Percentiles rank a stretch among this genome's conserved stretches.
Evolutionary conservation across 495 filamentous ascomycete species (phyloP).

Genomic region (Aspergillus egyptiacus): DNA sequence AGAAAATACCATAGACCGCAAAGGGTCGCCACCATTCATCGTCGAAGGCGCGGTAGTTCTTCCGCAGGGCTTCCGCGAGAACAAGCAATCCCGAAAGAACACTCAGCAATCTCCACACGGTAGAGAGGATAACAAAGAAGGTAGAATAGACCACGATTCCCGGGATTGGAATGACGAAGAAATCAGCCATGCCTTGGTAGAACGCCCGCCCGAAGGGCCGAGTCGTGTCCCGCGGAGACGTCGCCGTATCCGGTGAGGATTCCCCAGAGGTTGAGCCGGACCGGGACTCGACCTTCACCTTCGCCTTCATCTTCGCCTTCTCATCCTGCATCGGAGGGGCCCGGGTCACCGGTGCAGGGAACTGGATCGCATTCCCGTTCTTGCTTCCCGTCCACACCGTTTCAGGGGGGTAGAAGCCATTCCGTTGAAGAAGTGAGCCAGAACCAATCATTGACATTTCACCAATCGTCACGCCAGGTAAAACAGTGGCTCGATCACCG

Average conservation of each 20-base stretch:
- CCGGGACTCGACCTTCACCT: no score
- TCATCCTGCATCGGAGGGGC: background rate
- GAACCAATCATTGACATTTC: slow-evolving; percentile 36
- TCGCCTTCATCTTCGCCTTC: background rate
- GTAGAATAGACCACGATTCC: slow-evolving; percentile 38
- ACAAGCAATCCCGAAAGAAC: slow-evolving; percentile 22
- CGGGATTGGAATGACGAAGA: slow-evolving; percentile 32
- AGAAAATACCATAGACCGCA: slow-evolving; percentile 26
- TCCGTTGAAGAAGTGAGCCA: slow-evolving; percentile 36
- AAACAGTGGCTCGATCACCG: slow-evolving; percentile 35
- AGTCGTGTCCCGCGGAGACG: background rate
- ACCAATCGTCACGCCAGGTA: slow-evolving; percentile 36
- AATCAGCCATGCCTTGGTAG: slow-evolving; percentile 34
- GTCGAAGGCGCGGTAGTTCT: slow-evolving; percentile 10
- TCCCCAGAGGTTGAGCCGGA: no score
- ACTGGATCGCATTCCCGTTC: slow-evolving; percentile 35
- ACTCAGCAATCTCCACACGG: slow-evolving; percentile 35
- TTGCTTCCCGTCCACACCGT: slow-evolving; percentile 42
- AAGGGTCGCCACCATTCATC: slow-evolving; percentile 25
- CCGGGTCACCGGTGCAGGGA: no score
- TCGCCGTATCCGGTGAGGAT: no score
- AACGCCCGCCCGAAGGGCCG: slow-evolving; percentile 40
- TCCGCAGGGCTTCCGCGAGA: slow-evolving; percentile 19
- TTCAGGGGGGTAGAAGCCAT: slow-evolving; percentile 28
- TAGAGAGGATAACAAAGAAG: slow-evolving; percentile 25